phyloP scores from a whole-genome alignment of 306 rosid species.

The Canavalia ensiformis region DNA sequence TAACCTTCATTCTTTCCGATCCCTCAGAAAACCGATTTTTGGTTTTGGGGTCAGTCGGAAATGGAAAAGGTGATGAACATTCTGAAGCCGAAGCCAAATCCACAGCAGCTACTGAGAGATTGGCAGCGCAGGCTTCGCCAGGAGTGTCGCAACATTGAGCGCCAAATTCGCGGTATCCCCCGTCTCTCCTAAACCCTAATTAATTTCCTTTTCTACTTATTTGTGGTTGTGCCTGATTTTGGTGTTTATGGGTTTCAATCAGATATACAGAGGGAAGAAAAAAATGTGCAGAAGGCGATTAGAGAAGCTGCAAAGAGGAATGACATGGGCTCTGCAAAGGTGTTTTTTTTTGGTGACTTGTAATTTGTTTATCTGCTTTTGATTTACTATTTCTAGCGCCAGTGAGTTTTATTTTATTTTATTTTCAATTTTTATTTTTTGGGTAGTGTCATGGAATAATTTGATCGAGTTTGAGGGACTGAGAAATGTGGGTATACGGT shows the following conservation, averaged over 20 bases:
- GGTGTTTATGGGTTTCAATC: conserved; percentile 31
- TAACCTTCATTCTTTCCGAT: conserved; percentile 35
- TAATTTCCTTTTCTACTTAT: neutral
- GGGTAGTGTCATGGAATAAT: conserved; percentile 21
- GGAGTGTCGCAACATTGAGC: conserved; percentile 90
- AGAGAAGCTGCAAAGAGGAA: conserved; percentile 95
- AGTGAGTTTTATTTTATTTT: neutral
- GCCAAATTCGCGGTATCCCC: conserved; percentile 84
- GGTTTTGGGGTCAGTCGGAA: conserved; percentile 37
- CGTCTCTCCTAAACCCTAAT: conserved; percentile 24
- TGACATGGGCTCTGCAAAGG: conserved; percentile 98
- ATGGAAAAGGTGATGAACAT: conserved; percentile 85
- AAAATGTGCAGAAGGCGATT: conserved; percentile 87
- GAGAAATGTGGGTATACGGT: conserved; percentile 7
- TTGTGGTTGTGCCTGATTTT: conserved; percentile 30
- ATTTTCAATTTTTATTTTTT: neutral
- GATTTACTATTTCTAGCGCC: conserved; percentile 4
- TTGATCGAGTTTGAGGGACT: conserved; percentile 21
- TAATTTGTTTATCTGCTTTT: conserved; percentile 24
- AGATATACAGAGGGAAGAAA: conserved; percentile 95
- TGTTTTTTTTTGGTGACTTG: conserved; percentile 8
- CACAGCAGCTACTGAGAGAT: conserved; percentile 76
- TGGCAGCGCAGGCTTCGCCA: conserved; percentile 96
- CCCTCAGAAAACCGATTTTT: conserved; percentile 5
- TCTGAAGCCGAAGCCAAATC: conserved; percentile 76